Evolutionary conservation across 805 yeast species (phyloP).

Genomic region (Barnettozyma sp.): DNA sequence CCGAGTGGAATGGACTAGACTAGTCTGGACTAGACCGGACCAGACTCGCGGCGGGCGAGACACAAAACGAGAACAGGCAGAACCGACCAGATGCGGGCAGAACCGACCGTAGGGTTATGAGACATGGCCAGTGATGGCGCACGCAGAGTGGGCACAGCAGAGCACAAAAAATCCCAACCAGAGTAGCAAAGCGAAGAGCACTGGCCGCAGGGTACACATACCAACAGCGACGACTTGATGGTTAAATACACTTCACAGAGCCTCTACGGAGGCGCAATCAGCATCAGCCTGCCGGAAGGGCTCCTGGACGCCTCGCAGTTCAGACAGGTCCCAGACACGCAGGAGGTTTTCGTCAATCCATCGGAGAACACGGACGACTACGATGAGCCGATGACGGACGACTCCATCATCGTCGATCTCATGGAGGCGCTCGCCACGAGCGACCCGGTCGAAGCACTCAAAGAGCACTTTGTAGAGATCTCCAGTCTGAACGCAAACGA

Average conservation of each 20-base stretch:
- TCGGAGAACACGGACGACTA: slow-evolving; percentile 27
- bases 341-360: slow-evolving; percentile 72
- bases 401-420: slow-evolving; percentile 58
- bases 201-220: no score
- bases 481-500: slow-evolving; percentile 37
- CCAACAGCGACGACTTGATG: slow-evolving; percentile 5
- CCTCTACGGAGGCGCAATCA: slow-evolving; percentile 81
- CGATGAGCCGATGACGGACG: slow-evolving; percentile 35
- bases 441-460: slow-evolving; percentile 36
- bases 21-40: no score
- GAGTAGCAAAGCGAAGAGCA: no score
- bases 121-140: no score
- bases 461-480: slow-evolving; percentile 51
- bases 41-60: no score
- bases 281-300: slow-evolving; percentile 48
- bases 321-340: slow-evolving; percentile 87
- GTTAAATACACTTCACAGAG: slow-evolving; percentile 16
- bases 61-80: no score
- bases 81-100: no score
- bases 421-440: slow-evolving; percentile 42
- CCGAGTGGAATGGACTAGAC: no score
- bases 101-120: no score
- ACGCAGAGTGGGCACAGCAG: no score
- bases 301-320: slow-evolving; percentile 71
- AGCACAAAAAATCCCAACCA: no score